These are phyloP conservation scores for Sporothrix pallida DNA, from an alignment of 2,329 filamentous ascomycete species.

Conservation along the genomic window DNA sequence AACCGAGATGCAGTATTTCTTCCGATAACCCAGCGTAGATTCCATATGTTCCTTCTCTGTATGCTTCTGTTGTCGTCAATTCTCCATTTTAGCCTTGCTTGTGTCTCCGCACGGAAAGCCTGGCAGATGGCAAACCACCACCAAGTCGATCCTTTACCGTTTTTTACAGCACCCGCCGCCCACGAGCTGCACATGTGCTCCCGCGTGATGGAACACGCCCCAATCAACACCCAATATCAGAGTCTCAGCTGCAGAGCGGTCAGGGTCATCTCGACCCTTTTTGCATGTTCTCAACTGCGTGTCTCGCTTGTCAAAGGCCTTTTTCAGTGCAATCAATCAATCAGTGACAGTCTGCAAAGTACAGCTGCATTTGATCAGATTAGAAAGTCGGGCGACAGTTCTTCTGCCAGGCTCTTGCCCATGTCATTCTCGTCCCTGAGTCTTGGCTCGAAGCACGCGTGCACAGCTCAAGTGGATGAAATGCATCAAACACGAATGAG, in stretches of 20 bases:
- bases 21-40: background rate
- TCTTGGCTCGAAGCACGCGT: slow-evolving; percentile 21
- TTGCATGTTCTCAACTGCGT: background rate
- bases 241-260: slow-evolving; percentile 13
- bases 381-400: background rate
- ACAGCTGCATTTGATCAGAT: background rate
- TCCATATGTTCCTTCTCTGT: background rate
- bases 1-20: background rate
- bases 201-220: background rate
- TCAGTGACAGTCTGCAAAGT: background rate
- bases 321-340: background rate
- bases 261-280: background rate
- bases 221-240: background rate
- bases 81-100: background rate
- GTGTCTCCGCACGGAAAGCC: background rate
- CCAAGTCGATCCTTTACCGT: background rate
- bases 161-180: background rate
- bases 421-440: background rate
- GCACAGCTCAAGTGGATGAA: background rate
- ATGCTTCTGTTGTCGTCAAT: background rate
- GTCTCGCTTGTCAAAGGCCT: background rate
- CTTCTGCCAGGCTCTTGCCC: background rate
- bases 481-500: background rate
- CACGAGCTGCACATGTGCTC: slow-evolving; percentile 11
- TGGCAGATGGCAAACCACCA: background rate